Evolutionary conservation across 2,329 filamentous ascomycete species (phyloP), one percentile per base, ranked within the genome.

Genomic region (Xylaria hypoxylon): DNA sequence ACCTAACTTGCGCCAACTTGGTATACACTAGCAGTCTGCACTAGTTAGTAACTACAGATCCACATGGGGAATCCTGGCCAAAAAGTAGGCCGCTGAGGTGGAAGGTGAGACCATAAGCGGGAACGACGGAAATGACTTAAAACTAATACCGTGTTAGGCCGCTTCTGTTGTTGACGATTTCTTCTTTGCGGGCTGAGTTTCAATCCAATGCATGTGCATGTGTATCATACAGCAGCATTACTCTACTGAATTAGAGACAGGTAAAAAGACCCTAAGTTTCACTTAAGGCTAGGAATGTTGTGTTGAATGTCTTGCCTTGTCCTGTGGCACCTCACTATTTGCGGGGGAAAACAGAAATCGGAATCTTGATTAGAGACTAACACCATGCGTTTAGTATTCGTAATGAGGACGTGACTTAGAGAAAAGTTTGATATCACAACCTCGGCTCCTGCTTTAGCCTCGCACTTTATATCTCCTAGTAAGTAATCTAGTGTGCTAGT

Each of bases 61-160:
- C 22, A 28, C n/a, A 38, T 53, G 31, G 45, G 52, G 51, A 57
- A 58, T 19, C 51, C 62, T 52, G n/a, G 62, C 10, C 8, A 33
- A 26, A 44, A 22, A 31, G 38, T 19, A 45, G 38, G 50, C 33
- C 52, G 42, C 35, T 51, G 44, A 44, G 56, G 28, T 8, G 13
- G 52, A 51, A 40, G 35, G 22, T 31, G 48, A 61, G 35, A 62
- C 51, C 24, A 40, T 6, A 40, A 57, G 48, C 62, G 62, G 65
- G 62, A 62, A 50, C 38, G 1, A 44, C 62, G 62, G 65, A 68
- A 64, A 65, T 62, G 45, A 62, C 48, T 44, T 40, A 48, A 48
- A 31, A 62, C 26, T 28, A 28, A 52, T 53, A 40, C 31, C 48
- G 11, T 15, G 40, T 38, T 28, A 45, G 19, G 2, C 19, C 38